phyloP scores from a whole-genome alignment of 108 stramenopile species.

The Nitzschia sp. region DNA sequence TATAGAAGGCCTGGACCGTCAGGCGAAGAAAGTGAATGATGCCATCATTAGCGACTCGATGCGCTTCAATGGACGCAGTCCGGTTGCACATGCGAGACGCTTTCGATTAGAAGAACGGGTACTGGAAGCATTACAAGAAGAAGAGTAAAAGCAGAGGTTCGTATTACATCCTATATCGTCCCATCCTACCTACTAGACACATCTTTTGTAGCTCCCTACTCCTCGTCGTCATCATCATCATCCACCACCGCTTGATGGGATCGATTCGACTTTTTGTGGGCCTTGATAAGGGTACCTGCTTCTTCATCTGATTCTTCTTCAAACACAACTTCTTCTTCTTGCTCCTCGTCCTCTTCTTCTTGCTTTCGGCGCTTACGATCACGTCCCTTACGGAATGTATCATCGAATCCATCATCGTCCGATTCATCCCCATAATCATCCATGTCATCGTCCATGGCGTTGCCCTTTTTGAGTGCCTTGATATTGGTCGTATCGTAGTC shows the following conservation, averaged over 20 bases:
- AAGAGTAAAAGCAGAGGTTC: no score
- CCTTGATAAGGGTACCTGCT: constrained; percentile 32
- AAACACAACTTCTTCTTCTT: constrained; percentile 47
- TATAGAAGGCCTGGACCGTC: no score
- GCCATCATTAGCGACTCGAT: no score
- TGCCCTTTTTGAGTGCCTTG: constrained; percentile 56
- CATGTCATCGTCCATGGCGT: constrained; percentile 58
- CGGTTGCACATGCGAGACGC: no score
- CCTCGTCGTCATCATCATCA: constrained; percentile 45
- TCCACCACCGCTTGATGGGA: constrained; percentile 23
- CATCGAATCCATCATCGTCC: constrained; percentile 69
- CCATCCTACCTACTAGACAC: no score
- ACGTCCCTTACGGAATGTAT: constrained; percentile 49
- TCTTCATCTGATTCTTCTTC: constrained; percentile 55
- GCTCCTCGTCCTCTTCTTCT: constrained; percentile 29
- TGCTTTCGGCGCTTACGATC: constrained; percentile 35
- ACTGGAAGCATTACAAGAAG: no score
- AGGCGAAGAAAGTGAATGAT: no score
- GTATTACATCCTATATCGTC: no score
- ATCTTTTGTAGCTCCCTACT: no score
- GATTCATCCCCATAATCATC: constrained; percentile 71
- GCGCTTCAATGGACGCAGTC: no score
- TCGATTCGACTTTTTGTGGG: constrained; percentile 39
- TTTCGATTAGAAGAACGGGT: no score
- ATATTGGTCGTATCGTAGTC: constrained; percentile 80